phyloP scores from a whole-genome alignment of 331 rosid genomes.

The Ulmus americana region DNA sequence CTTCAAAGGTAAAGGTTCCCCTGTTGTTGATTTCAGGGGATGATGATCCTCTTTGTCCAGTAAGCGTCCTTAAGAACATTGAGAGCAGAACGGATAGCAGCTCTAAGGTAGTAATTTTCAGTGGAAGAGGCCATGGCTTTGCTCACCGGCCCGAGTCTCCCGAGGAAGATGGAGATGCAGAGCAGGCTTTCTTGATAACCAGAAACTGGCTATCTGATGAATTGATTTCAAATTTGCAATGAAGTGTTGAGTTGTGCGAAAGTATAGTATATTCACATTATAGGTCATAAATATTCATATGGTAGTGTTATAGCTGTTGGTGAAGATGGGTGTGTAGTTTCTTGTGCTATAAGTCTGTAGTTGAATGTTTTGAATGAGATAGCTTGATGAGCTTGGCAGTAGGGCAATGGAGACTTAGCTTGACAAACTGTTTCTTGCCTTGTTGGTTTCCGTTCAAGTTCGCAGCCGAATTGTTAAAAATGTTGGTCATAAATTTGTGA shows the following conservation, averaged over 20 bases:
- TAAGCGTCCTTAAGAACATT: slow-evolving; percentile 29
- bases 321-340: too few relatives aligned
- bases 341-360: too few relatives aligned
- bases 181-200: slow-evolving; percentile 51
- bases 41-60: slow-evolving; percentile 54
- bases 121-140: slow-evolving; percentile 74
- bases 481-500: too few relatives aligned
- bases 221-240: slow-evolving; percentile 22
- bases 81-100: slow-evolving; percentile 36
- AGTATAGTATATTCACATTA: not conserved
- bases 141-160: slow-evolving; percentile 66
- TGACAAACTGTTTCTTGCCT: too few relatives aligned
- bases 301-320: too few relatives aligned
- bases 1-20: slow-evolving; percentile 47
- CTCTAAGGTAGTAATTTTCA: slow-evolving; percentile 47
- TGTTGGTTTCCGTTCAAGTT: too few relatives aligned
- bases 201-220: slow-evolving; percentile 62
- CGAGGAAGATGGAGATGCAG: slow-evolving; percentile 82
- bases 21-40: slow-evolving; percentile 64
- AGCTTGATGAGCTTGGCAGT: too few relatives aligned
- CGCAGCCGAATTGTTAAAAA: too few relatives aligned
- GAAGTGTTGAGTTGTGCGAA: not conserved
- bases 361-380: too few relatives aligned
- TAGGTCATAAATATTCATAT: not conserved
- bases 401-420: too few relatives aligned